Evolutionary conservation across 768 basidiomycete species (phyloP).

Genomic region (Tubosaeta sp.): DNA sequence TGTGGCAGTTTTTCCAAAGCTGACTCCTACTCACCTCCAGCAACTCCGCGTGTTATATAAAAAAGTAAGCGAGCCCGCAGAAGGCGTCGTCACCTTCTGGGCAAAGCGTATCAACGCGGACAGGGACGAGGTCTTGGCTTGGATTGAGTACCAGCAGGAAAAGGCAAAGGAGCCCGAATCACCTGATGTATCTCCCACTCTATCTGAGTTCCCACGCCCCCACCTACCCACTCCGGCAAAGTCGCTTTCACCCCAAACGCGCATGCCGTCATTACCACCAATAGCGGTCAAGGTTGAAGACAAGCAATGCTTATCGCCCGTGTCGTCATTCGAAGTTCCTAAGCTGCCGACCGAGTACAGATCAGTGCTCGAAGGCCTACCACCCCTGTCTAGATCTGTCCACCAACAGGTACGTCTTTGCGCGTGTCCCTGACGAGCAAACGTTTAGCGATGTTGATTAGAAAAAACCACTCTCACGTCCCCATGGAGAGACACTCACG

Average conservation of each 20-base stretch:
- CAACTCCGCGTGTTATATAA: slow-evolving; percentile 19
- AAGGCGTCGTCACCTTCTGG: slow-evolving; percentile 26
- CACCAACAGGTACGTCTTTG: slow-evolving; percentile 7
- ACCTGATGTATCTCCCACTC: slow-evolving; percentile 20
- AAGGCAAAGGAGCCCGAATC: slow-evolving; percentile 16
- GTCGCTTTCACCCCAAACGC: slow-evolving; percentile 19
- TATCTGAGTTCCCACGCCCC: slow-evolving; percentile 8
- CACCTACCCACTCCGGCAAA: slow-evolving; percentile 29
- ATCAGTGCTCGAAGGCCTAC: not conserved
- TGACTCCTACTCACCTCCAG: slow-evolving; percentile 19
- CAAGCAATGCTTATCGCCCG: slow-evolving; percentile 1
- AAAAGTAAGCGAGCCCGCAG: slow-evolving; percentile 12
- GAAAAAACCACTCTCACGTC: no score
- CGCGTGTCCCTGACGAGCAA: not conserved
- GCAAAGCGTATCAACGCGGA: slow-evolving; percentile 20
- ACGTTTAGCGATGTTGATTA: not conserved
- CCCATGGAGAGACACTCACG: not conserved
- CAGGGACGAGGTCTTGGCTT: slow-evolving; percentile 15
- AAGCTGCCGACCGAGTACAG: not conserved
- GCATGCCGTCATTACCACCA: slow-evolving; percentile 26
- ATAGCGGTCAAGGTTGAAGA: slow-evolving; percentile 30
- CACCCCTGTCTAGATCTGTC: slow-evolving; percentile 2
- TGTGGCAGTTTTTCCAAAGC: slow-evolving; percentile 23
- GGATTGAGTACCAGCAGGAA: slow-evolving; percentile 29
- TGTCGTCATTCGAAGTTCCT: not conserved